These are phyloP conservation scores for Saccharomyces hybrid DNA, from an alignment of 1,139 yeast genomes.

Conservation along the genomic window DNA sequence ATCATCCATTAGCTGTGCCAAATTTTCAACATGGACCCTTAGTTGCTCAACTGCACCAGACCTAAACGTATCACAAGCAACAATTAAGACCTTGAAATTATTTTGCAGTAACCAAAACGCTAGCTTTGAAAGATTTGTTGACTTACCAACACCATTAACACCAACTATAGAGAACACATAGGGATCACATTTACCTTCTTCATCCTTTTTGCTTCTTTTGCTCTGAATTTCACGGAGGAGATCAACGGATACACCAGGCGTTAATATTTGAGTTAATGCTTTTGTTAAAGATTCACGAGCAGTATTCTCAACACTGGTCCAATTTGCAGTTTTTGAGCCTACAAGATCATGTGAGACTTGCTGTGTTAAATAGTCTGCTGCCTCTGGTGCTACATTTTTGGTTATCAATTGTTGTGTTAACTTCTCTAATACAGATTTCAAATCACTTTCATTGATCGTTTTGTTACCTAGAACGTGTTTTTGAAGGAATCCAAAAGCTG, in stretches of 20 bases:
- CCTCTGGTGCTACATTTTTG: slow-evolving; percentile 46
- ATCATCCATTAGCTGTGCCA: slow-evolving; percentile 53
- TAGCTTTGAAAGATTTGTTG: slow-evolving; percentile 86
- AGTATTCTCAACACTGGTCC: slow-evolving; percentile 55
- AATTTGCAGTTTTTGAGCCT: slow-evolving; percentile 59
- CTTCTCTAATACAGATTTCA: slow-evolving; percentile 46
- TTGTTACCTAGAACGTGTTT: slow-evolving; percentile 57
- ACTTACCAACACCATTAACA: slow-evolving; percentile 96
- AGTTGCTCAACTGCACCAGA: slow-evolving; percentile 98
- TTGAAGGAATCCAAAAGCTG: slow-evolving; percentile 46
- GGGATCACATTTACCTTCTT: slow-evolving; percentile 43
- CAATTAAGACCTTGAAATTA: slow-evolving; percentile 76
- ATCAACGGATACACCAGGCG: slow-evolving; percentile 90
- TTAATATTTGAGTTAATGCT: slow-evolving; percentile 72
- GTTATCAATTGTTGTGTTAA: slow-evolving; percentile 46
- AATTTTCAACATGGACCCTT: slow-evolving; percentile 83
- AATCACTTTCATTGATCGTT: slow-evolving; percentile 45
- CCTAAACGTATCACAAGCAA: slow-evolving; percentile 97
- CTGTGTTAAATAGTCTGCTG: slow-evolving; percentile 51
- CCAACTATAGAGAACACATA: slow-evolving; percentile 96
- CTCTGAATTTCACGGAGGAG: slow-evolving; percentile 73
- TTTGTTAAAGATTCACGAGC: slow-evolving; percentile 63
- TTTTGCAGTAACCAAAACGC: slow-evolving; percentile 95
- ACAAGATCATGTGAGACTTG: slow-evolving; percentile 53
- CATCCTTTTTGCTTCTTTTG: slow-evolving; percentile 29